These are phyloP conservation scores for Ophiocordyceps sinensis DNA, from an alignment of 2,329 filamentous ascomycete genomes.

Conservation along the genomic window DNA sequence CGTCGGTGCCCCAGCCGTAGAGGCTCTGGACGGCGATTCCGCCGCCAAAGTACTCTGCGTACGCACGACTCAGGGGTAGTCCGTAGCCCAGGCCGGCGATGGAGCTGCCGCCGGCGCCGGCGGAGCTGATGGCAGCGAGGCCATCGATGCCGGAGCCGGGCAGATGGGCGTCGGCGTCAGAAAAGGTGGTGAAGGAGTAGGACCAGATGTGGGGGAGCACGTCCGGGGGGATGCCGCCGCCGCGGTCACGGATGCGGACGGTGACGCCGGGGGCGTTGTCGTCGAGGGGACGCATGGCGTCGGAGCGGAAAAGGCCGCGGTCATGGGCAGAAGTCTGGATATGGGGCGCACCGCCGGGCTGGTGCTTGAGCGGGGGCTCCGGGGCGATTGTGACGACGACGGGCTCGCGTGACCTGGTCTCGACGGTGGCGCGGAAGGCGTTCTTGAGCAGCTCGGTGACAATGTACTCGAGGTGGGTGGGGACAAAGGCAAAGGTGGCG, in stretches of 20 bases:
- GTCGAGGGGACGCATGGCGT: constrained; percentile 41
- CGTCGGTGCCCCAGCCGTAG: constrained; percentile 77
- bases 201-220: constrained; percentile 84
- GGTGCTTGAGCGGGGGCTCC: constrained; percentile 29
- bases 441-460: constrained; percentile 95
- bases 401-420: constrained; percentile 67
- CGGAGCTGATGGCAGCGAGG: constrained; percentile 59
- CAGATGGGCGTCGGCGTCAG: constrained; percentile 36
- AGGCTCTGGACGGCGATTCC: constrained; percentile 91
- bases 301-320: constrained; percentile 25
- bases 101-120: constrained; percentile 59
- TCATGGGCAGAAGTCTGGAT: constrained; percentile 22
- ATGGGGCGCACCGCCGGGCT: constrained; percentile 8
- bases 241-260: constrained; percentile 89
- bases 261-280: constrained; percentile 72
- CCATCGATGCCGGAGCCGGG: constrained; percentile 33
- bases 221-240: constrained; percentile 78
- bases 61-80: constrained; percentile 75
- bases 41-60: constrained; percentile 96
- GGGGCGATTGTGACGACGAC: constrained; percentile 86
- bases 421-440: constrained; percentile 84
- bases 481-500: constrained; percentile 85
- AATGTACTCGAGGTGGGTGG: constrained; percentile 95
- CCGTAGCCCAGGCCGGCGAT: constrained; percentile 93
- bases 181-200: constrained; percentile 94